These are phyloP conservation scores for Mycena metata DNA, from an alignment of 768 basidiomycete species.

Conservation along the genomic window DNA sequence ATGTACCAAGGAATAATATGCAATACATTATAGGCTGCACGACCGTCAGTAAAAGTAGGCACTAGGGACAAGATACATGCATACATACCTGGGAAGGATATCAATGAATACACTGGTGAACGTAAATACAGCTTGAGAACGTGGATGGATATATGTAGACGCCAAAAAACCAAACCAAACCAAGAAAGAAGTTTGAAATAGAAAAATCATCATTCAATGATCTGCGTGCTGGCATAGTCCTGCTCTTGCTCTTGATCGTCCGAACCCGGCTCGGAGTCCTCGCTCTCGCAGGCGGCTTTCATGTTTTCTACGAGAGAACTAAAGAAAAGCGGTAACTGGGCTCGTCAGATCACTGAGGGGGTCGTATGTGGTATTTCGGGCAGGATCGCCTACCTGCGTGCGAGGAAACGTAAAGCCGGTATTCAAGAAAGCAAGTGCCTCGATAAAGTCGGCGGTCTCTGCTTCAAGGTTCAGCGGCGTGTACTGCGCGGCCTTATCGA, in stretches of 20 bases:
- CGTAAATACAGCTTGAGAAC: conserved; percentile 9
- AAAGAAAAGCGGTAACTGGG: conserved; percentile 36
- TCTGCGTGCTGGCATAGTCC: conserved; percentile 19
- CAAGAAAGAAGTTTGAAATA: too few species aligned
- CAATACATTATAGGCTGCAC: conserved; percentile 8
- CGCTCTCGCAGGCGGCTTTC: conserved; percentile 33
- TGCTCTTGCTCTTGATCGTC: background rate
- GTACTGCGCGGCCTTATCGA: conserved; percentile 68
- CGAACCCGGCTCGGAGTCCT: conserved; percentile 13
- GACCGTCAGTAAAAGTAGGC: background rate
- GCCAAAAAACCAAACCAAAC: background rate
- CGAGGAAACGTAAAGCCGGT: conserved; percentile 77
- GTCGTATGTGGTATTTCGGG: too few species aligned
- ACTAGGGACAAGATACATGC: background rate
- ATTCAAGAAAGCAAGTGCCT: conserved; percentile 71
- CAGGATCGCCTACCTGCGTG: conserved; percentile 58
- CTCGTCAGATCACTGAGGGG: background rate
- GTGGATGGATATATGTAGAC: background rate
- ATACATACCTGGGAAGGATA: conserved; percentile 10
- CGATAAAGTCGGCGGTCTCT: conserved; percentile 68
- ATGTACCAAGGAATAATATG: too few species aligned
- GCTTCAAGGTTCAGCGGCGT: conserved; percentile 74
- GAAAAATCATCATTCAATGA: conserved; percentile 21
- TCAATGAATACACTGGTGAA: conserved; percentile 29
- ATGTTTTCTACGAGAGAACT: conserved; percentile 30